phyloP scores from a whole-genome alignment of 2,329 filamentous ascomycete genomes.

The Penicillium hesseltinei region DNA sequence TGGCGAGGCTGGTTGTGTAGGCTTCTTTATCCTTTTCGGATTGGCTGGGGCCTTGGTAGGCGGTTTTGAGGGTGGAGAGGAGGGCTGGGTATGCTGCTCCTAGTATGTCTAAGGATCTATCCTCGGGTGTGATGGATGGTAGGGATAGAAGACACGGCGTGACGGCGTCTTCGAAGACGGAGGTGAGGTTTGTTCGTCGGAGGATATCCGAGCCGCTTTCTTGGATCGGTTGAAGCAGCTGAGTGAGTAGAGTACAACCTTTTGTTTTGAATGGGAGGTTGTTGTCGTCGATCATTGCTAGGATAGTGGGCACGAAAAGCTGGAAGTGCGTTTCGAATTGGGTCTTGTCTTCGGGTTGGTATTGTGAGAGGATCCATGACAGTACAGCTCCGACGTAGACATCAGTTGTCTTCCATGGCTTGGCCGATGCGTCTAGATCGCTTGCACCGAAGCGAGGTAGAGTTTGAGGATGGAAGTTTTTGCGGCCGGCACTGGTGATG shows the following conservation, averaged over 20 bases:
- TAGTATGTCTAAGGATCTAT: slow-evolving; percentile 66
- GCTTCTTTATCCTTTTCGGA: slow-evolving; percentile 22
- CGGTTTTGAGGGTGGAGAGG: slow-evolving; percentile 53
- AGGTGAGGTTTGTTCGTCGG: slow-evolving; percentile 43
- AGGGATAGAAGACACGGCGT: slow-evolving; percentile 70
- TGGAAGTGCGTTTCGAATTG: slow-evolving; percentile 45
- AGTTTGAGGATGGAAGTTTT: slow-evolving; percentile 42
- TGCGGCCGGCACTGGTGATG: slow-evolving; percentile 45
- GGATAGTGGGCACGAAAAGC: slow-evolving; percentile 44
- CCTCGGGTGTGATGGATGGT: slow-evolving; percentile 71
- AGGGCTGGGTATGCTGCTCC: slow-evolving; percentile 65
- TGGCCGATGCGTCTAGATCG: slow-evolving; percentile 36
- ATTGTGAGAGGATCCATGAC: slow-evolving; percentile 37
- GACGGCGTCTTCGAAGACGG: slow-evolving; percentile 47
- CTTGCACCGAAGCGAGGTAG: slow-evolving; percentile 38
- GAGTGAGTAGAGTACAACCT: slow-evolving; percentile 39
- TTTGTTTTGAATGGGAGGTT: slow-evolving; percentile 36
- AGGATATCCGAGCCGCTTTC: slow-evolving; percentile 41
- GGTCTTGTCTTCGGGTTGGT: slow-evolving; percentile 30
- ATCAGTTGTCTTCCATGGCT: slow-evolving; percentile 41
- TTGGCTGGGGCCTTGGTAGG: slow-evolving; percentile 36
- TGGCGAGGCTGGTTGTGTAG: slow-evolving; percentile 27
- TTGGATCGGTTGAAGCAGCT: slow-evolving; percentile 37
- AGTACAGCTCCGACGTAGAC: slow-evolving; percentile 38
- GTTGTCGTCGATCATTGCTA: slow-evolving; percentile 46